phyloP scores from a whole-genome alignment of 2,329 filamentous ascomycete genomes.

The Cryphonectria carpinicola region DNA sequence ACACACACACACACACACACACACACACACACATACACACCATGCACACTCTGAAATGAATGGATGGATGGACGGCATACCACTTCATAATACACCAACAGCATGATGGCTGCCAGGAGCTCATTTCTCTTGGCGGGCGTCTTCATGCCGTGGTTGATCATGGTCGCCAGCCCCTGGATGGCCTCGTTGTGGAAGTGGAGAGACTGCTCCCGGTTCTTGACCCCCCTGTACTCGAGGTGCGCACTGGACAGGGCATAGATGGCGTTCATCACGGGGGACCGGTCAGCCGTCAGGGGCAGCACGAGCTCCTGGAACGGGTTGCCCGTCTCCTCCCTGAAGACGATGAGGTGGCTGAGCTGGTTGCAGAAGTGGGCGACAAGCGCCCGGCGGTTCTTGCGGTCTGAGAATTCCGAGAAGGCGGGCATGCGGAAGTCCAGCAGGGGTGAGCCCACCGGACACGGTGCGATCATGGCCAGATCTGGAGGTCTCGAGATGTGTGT shows the following conservation, averaged over 20 bases:
- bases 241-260: conserved; percentile 84
- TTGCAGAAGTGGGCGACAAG: conserved; percentile 68
- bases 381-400: conserved; percentile 55
- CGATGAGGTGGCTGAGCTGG: conserved; percentile 66
- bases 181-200: conserved; percentile 63
- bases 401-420: conserved; percentile 61
- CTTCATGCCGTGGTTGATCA: conserved; percentile 58
- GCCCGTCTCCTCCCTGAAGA: conserved; percentile 64
- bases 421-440: conserved; percentile 57
- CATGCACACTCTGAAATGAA: too few relatives aligned
- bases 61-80: conserved; percentile 48
- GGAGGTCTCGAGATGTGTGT: conserved; percentile 37
- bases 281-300: conserved; percentile 58
- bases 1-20: too few relatives aligned
- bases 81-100: conserved; percentile 67
- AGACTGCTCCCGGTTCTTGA: conserved; percentile 58
- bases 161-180: conserved; percentile 58
- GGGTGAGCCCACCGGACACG: conserved; percentile 44
- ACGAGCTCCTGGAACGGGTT: conserved; percentile 68
- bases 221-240: conserved; percentile 72
- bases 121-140: conserved; percentile 55
- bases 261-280: conserved; percentile 73
- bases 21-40: too few relatives aligned
- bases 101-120: conserved; percentile 63
- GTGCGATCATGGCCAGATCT: conserved; percentile 47